These are phyloP conservation scores for Crucibulum laeve DNA, from an alignment of 768 basidiomycete genomes.

Conservation along the genomic window DNA sequence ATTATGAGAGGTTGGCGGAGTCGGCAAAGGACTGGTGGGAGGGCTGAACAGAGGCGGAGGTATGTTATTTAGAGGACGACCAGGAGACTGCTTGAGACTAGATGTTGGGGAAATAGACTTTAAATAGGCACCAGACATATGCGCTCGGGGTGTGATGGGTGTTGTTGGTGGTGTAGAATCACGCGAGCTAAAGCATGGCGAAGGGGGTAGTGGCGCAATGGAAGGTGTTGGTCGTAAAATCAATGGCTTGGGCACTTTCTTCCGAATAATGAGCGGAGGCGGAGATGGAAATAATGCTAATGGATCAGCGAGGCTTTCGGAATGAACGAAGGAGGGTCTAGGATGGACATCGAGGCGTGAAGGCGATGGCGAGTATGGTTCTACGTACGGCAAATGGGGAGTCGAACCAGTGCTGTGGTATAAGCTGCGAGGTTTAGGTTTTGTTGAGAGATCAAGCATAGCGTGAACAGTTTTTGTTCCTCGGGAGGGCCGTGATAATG, in stretches of 20 bases:
- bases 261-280: slow-evolving; percentile 31
- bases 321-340: background rate
- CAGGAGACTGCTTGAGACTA: slow-evolving; percentile 11
- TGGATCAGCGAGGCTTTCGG: slow-evolving; percentile 7
- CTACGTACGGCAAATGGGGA: slow-evolving; percentile 19
- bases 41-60: slow-evolving; percentile 28
- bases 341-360: background rate
- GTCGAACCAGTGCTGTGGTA: slow-evolving; percentile 17
- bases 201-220: slow-evolving; percentile 25
- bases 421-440: slow-evolving; percentile 12
- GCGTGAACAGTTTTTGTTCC: slow-evolving; percentile 11
- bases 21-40: slow-evolving; percentile 33
- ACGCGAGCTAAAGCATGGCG: slow-evolving; percentile 24
- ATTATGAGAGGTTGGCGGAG: slow-evolving; percentile 18
- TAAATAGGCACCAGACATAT: slow-evolving; percentile 7
- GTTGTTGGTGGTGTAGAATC: slow-evolving; percentile 41
- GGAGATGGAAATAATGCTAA: slow-evolving; percentile 33
- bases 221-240: slow-evolving; percentile 25
- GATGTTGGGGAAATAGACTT: slow-evolving; percentile 14
- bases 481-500: background rate
- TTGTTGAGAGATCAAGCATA: slow-evolving; percentile 14
- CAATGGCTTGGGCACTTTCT: slow-evolving; percentile 34
- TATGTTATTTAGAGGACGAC: slow-evolving; percentile 18
- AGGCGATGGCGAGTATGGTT: background rate
- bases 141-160: slow-evolving; percentile 29